phyloP scores from a whole-genome alignment of 148 eudicot species.

The Arctostaphylos glauca region DNA sequence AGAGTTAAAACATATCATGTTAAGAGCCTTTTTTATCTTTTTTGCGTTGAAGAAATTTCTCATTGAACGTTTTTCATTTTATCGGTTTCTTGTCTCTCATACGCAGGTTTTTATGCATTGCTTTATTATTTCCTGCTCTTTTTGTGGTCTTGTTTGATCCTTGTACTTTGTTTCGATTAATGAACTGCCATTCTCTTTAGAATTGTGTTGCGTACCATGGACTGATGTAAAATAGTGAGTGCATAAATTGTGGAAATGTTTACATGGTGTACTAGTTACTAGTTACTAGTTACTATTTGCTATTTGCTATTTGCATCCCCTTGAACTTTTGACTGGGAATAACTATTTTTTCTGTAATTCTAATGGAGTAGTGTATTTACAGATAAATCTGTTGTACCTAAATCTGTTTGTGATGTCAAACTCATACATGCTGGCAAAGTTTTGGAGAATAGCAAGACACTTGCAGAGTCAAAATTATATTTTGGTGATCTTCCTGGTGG shows the following conservation, averaged over 20 bases:
- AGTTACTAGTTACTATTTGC: background rate
- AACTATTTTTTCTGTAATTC: background rate
- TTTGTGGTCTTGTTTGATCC: background rate
- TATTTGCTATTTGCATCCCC: background rate
- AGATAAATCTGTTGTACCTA: conserved; percentile 50
- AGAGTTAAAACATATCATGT: background rate
- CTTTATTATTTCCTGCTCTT: background rate
- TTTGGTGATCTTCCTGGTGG: conserved; percentile 43
- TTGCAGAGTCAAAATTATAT: conserved; percentile 38
- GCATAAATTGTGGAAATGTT: background rate
- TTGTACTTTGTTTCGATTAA: background rate
- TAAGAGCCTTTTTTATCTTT: background rate
- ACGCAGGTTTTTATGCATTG: background rate
- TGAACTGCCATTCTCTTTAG: background rate
- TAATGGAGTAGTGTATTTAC: conserved; percentile 9
- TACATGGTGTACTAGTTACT: background rate
- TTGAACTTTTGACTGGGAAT: background rate
- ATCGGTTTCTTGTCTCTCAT: background rate
- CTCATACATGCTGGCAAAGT: conserved; percentile 46
- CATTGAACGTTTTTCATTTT: background rate
- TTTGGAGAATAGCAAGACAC: conserved; percentile 47
- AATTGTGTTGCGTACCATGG: background rate
- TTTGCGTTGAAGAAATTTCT: background rate
- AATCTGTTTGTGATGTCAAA: conserved; percentile 40
- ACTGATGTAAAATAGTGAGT: background rate